A percentile compares a stretch with the other conserved stretches of the same genome.
These are phyloP conservation scores for Tillandsia leiboldiana DNA, from an alignment of 176 grass and related monocot species.

Conservation along the genomic window DNA sequence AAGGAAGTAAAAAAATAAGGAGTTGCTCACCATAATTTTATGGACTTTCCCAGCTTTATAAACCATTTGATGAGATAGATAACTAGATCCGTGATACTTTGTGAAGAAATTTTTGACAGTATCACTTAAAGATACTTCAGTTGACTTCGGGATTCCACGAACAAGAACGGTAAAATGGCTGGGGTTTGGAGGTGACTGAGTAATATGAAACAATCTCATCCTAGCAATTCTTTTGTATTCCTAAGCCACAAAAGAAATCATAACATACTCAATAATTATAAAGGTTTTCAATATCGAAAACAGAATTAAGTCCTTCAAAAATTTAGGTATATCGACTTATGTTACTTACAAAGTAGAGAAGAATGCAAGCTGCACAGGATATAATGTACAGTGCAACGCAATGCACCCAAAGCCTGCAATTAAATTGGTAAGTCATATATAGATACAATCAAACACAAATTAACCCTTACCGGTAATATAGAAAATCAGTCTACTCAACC, in stretches of 20 bases:
- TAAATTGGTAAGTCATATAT: constrained; percentile 8
- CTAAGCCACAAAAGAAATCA: constrained; percentile 27
- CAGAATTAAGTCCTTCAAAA: neutral
- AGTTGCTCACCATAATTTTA: constrained; percentile 77
- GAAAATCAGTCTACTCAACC: neutral
- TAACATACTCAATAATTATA: constrained; percentile 2
- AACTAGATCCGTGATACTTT: constrained; percentile 76
- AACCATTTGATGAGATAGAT: constrained; percentile 75
- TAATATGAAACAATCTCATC: constrained; percentile 58
- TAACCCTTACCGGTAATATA: neutral
- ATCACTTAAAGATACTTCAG: constrained; percentile 44
- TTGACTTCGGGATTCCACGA: constrained; percentile 75
- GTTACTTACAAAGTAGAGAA: constrained; percentile 73
- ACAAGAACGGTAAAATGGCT: constrained; percentile 84
- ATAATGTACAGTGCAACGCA: constrained; percentile 72
- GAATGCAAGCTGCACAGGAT: constrained; percentile 63
- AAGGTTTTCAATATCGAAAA: neutral
- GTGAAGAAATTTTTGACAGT: constrained; percentile 70
- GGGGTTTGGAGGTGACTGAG: constrained; percentile 35
- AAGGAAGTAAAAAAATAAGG: constrained; percentile 10
- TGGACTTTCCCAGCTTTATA: constrained; percentile 82
- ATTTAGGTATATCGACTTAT: neutral
- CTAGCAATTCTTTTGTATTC: constrained; percentile 71
- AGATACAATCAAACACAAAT: neutral
- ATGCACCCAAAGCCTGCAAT: constrained; percentile 87